Evolutionary conservation across 2,329 filamentous ascomycete species (phyloP), one percentile per base, ranked within the genome.

Genomic region (Incumbomyces lentus): DNA sequence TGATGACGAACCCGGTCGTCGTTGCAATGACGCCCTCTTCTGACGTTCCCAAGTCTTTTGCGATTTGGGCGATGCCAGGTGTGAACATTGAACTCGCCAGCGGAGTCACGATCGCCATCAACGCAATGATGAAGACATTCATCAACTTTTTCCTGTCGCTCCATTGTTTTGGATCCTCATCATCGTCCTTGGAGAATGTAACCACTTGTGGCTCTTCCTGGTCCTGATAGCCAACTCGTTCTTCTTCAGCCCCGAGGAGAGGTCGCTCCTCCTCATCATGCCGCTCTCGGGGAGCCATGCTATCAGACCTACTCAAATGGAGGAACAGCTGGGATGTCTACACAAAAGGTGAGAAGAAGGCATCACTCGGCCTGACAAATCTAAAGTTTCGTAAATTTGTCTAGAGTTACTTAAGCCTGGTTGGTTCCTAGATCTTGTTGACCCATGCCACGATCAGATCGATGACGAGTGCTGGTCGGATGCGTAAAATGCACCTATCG

Each of bases 1-100:
- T 68, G 38, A 74, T 62, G 3, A 74, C 68, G 47, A 72, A 74
- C 10, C 68, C 69, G 1, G 71, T 74, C 3, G 70, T 73, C 16
- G 70, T 69, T 4, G 64, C 69, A 35, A 74, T 70, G 17, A 74
- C 69, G 8, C 59, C 60, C 11, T 65, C 62, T 2, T 60, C 58
- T 5, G 58, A 59, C 1, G 68, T 70, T 35, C 68, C 47, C 14
- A 75, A 60, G 22, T 68, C 66, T 38, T 68, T 58, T 2, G 71
- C 71, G 36, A 74, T 74, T 47, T 74, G 66, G 8, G 62, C 57
- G 44, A 74, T 73, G 1, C 70, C 71, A 0, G 71, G 71, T 1
- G 70, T 73, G 58, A 74, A 74, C 69, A 74, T 73, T 33, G 66
- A 69, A 16, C 64, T 68, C 7, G 50, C 53, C 18, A 55, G 30